phyloP scores from a whole-genome alignment of 495 filamentous ascomycete species.

The Podospora comata region DNA sequence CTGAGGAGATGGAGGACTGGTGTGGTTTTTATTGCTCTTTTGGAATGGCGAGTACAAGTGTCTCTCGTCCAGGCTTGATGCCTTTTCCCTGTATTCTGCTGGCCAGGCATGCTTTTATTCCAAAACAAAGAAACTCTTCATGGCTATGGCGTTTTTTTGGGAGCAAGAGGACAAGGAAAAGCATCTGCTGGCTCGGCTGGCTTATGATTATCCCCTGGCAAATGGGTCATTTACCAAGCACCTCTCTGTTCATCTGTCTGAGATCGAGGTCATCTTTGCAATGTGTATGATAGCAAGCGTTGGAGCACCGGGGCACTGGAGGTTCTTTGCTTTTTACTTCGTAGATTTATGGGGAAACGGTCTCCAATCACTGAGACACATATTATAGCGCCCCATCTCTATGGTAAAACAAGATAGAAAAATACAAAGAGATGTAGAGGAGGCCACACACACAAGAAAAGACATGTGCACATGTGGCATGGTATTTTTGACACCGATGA shows the following conservation, averaged over 20 bases:
- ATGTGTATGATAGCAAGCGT: background rate
- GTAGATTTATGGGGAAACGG: background rate
- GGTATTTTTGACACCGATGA: background rate
- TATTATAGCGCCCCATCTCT: background rate
- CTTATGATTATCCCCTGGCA: background rate
- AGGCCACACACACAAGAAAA: constrained; percentile 12
- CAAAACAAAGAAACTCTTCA: background rate
- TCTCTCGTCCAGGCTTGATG: too few relatives aligned
- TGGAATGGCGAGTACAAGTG: too few relatives aligned
- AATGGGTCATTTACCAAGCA: background rate
- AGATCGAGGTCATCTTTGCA: background rate
- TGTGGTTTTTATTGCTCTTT: too few relatives aligned
- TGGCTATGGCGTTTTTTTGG: background rate
- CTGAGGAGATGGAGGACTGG: background rate
- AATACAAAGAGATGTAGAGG: background rate
- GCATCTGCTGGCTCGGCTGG: background rate
- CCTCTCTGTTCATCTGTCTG: background rate
- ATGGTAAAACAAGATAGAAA: constrained; percentile 7
- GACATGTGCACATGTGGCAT: constrained; percentile 12
- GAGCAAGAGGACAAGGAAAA: background rate
- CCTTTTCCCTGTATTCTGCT: background rate
- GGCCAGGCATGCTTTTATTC: background rate
- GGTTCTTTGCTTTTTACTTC: background rate
- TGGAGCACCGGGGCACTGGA: background rate
- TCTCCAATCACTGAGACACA: constrained; percentile 6